phyloP scores from a whole-genome alignment of 2,329 filamentous ascomycete genomes.

The Karstenula rhodostoma region DNA sequence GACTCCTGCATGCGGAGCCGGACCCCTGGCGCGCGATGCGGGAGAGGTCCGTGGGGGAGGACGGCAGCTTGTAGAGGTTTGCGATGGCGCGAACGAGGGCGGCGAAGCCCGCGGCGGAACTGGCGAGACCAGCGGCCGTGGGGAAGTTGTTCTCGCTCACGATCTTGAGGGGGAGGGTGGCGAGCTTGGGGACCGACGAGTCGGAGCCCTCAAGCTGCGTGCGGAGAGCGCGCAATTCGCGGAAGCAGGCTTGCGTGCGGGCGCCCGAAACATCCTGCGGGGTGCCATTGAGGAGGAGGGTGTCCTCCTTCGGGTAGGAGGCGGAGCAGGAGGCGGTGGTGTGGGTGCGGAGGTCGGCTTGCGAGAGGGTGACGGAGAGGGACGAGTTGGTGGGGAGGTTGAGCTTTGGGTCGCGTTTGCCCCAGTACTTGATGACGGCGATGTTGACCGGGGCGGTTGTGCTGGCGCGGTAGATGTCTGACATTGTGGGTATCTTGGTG shows the following conservation, averaged over 20 bases:
- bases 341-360: conserved; percentile 91
- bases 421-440: conserved; percentile 99
- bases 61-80: conserved; percentile 85
- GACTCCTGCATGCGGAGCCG: conserved; percentile 88
- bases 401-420: conserved; percentile 90
- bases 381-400: conserved; percentile 99
- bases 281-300: conserved; percentile 86
- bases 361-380: conserved; percentile 93
- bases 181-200: conserved; percentile 81
- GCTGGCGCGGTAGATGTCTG: conserved; percentile 82
- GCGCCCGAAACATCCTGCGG: conserved; percentile 85
- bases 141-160: conserved; percentile 99
- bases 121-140: conserved; percentile 86
- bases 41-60: conserved; percentile 82
- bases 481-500: conserved; percentile 42
- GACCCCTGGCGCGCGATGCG: conserved; percentile 92
- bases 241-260: conserved; percentile 93
- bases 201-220: conserved; percentile 76
- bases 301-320: conserved; percentile 68
- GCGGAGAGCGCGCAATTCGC: conserved; percentile 81
- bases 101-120: conserved; percentile 71
- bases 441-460: conserved; percentile 98
- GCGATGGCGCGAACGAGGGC: conserved; percentile 83
- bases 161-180: conserved; percentile 78
- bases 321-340: conserved; percentile 92